phyloP scores from a whole-genome alignment of 139 green algal genomes.

The Pseudopediastrum boryanum region DNA sequence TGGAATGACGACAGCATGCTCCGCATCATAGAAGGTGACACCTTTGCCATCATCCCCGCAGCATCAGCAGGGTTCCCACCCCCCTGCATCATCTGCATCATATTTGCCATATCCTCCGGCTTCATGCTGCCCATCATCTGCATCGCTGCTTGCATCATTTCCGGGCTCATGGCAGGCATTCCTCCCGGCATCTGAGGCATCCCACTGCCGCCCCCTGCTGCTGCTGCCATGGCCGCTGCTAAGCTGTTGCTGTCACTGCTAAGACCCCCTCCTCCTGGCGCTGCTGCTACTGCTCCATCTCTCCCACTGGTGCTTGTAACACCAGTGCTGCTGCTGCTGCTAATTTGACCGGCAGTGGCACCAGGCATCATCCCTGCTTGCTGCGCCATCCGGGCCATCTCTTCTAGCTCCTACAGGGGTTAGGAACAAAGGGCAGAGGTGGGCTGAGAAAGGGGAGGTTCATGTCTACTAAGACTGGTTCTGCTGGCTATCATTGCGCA shows the following conservation, averaged over 20 bases:
- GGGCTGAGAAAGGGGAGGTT: too few species aligned
- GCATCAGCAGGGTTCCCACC: slow-evolving; percentile 5
- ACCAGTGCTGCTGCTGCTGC: too few species aligned
- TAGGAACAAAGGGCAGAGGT: too few species aligned
- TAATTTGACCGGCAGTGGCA: neutral
- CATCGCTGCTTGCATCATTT: slow-evolving; percentile 37
- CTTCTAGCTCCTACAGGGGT: too few species aligned
- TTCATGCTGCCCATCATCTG: slow-evolving; percentile 61
- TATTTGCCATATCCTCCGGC: slow-evolving; percentile 34
- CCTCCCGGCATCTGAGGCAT: neutral
- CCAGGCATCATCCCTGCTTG: neutral
- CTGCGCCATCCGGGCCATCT: slow-evolving; percentile 20
- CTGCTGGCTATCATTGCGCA: too few species aligned
- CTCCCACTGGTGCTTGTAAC: slow-evolving; percentile 8
- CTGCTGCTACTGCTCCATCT: neutral
- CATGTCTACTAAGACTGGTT: too few species aligned
- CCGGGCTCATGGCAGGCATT: slow-evolving; percentile 18
- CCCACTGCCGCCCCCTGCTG: neutral
- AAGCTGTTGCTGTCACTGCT: neutral
- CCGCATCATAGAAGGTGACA: slow-evolving; percentile 22
- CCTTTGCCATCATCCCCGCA: slow-evolving; percentile 22
- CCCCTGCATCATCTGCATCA: slow-evolving; percentile 41
- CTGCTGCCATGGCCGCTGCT: neutral
- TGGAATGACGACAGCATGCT: slow-evolving; percentile 20
- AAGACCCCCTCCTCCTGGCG: neutral